Conservation (phyloP, 371 early-diverging fungal species). For the Neoconidiobolus thromboides region DNA sequence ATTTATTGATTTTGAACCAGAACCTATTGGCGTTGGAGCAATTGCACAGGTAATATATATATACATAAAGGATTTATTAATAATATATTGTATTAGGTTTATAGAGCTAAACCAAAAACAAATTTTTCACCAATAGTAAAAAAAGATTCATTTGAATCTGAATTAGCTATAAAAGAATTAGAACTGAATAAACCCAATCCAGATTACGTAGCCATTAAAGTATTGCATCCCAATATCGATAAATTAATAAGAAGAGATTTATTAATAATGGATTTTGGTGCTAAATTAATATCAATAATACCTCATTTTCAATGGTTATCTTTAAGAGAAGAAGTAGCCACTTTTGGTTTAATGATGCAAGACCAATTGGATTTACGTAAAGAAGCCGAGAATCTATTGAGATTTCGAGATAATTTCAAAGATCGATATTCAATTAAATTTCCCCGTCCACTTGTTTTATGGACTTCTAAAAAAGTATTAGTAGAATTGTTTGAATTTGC, state of each 20-base stretch:
- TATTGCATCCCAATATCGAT: slow-evolving; percentile 70
- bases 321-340: slow-evolving; percentile 64
- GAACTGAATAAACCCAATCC: slow-evolving; percentile 7
- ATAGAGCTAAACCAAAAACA: slow-evolving; percentile 8
- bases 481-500: slow-evolving; percentile 69
- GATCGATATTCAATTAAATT: slow-evolving; percentile 31
- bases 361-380: slow-evolving; percentile 70
- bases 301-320: slow-evolving; percentile 69
- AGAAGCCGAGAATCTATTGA: slow-evolving; percentile 56
- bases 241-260: slow-evolving; percentile 55
- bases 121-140: not conserved
- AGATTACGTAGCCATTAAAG: slow-evolving; percentile 75
- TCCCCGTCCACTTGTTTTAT: slow-evolving; percentile 42
- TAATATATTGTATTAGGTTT: slow-evolving; percentile 7
- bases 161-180: slow-evolving; percentile 7
- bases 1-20: slow-evolving; percentile 50
- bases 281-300: slow-evolving; percentile 35
- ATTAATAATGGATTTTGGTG: slow-evolving; percentile 50
- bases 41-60: slow-evolving; percentile 85
- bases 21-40: slow-evolving; percentile 83
- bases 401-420: slow-evolving; percentile 49
- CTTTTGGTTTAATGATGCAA: slow-evolving; percentile 84
- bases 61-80: slow-evolving; percentile 18
- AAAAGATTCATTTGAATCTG: slow-evolving; percentile 1
- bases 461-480: slow-evolving; percentile 45